Conservation (phyloP, 345 rosid species). For the Acer saccharum region DNA sequence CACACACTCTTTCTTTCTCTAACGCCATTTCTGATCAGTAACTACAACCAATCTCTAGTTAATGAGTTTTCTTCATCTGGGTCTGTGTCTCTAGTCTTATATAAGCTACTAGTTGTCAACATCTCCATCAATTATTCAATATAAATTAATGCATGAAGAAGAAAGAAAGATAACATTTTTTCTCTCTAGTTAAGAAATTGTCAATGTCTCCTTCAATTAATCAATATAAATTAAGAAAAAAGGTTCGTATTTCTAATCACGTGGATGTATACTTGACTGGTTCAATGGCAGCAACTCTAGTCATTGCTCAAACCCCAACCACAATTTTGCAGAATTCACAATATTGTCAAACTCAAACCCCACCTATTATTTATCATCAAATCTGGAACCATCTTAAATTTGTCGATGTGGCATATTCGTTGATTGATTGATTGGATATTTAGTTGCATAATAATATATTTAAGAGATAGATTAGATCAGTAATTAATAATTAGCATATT, state of each 20-base stretch:
- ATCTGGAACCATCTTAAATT: not conserved
- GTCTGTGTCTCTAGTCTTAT: not conserved
- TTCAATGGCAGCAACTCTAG: not conserved
- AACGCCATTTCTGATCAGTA: slow-evolving; percentile 25
- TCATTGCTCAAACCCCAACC: not conserved
- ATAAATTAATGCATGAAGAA: no score
- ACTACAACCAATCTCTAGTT: not conserved
- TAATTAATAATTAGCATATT: no score
- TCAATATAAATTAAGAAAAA: no score
- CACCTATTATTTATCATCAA: not conserved
- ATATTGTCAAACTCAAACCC: not conserved
- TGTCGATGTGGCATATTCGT: no score
- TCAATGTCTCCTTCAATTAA: not conserved
- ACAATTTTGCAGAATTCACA: not conserved
- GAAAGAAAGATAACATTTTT: no score
- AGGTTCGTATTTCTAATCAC: no score
- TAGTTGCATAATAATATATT: not conserved
- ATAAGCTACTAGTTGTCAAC: no score
- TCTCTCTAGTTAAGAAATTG: no score
- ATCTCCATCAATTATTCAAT: no score
- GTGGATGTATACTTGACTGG: no score
- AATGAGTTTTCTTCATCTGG: not conserved
- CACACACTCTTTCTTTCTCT: slow-evolving; percentile 50
- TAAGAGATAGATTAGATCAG: no score
- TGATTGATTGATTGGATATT: not conserved